Evolutionary conservation across 2,329 filamentous ascomycete genomes (phyloP), one percentile per base, ranked within the genome.

Genomic region (Pestalotiopsis sp.): DNA sequence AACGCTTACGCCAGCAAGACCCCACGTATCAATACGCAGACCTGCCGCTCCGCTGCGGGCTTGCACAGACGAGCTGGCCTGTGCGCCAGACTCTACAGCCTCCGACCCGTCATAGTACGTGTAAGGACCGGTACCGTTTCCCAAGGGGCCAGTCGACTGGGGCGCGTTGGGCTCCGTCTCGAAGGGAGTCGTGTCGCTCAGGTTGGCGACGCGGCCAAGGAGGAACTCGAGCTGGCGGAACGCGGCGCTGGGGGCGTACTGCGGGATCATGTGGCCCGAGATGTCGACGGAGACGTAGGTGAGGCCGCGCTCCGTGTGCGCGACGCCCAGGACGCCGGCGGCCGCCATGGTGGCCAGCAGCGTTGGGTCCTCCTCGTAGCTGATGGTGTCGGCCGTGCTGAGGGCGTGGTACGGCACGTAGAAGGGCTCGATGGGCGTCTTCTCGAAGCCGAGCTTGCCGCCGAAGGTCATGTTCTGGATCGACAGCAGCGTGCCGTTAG

Each of bases 391-490:
- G 3, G 70, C 63, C 1, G 80, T 73, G 66, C 71, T 79, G 25
- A 85, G 80, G 67, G 86, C 82, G 72, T 91, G 88, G 75, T 88
- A 90, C 0, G 92, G 92, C 0, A 94, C 91, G 76, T 88, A 93
- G 75, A 93, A 90, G 2, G 90, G 88, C 65, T 89, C 85, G 1
- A 77, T 77, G 0, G 92, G 93, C 0, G 81, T 78, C 1, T 78
- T 76, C 71, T 90, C 87, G 83, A 95, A 95, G 0, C 93, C 93
- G 65, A 92, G 87, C 58, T 84, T 77, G 4, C 92, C 92, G 68
- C 88, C 88, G 89, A 90, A 95, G 0, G 92, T 94, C 90, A 95
- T 93, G 81, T 94, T 94, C 76, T 95, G 92, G 69, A 95, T 90
- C 1, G 87, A 86, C 6, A 93, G 82, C 1, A 95, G 83, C 0